phyloP scores from a whole-genome alignment of 208 protist genomes.

The Leishmania braziliensis region DNA sequence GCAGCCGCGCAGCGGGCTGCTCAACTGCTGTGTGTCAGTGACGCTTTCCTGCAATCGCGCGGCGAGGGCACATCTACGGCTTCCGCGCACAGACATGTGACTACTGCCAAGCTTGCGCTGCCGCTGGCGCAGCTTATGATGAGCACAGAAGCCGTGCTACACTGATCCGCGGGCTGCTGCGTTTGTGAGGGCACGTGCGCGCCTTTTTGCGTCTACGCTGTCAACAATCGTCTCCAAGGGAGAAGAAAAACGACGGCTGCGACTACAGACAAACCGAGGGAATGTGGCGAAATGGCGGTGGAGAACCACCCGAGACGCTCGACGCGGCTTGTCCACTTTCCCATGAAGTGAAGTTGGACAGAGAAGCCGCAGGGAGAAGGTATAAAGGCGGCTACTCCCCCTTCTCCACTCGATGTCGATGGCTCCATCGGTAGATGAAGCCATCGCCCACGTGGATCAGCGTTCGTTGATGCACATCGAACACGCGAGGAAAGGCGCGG shows the following conservation, averaged over 20 bases:
- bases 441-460: background rate
- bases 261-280: background rate
- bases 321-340: background rate
- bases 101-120: background rate
- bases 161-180: background rate
- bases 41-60: background rate
- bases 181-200: background rate
- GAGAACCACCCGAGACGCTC: background rate
- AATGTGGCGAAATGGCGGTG: background rate
- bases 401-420: background rate
- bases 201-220: background rate
- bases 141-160: background rate
- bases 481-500: background rate
- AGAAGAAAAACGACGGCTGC: background rate
- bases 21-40: background rate
- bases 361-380: background rate
- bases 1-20: background rate
- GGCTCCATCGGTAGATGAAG: background rate
- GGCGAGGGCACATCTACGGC: background rate
- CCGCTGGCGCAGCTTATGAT: slow-evolving; percentile 14
- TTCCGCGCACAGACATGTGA: background rate
- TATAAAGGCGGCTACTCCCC: background rate
- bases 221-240: background rate
- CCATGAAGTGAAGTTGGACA: background rate
- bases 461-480: too few relatives aligned